Percentiles rank a stretch among this genome's conserved stretches.
Evolutionary conservation across 225 moss, liverwort and hornwort genomes (phyloP).

Genomic region (Straminergon stramineum): DNA sequence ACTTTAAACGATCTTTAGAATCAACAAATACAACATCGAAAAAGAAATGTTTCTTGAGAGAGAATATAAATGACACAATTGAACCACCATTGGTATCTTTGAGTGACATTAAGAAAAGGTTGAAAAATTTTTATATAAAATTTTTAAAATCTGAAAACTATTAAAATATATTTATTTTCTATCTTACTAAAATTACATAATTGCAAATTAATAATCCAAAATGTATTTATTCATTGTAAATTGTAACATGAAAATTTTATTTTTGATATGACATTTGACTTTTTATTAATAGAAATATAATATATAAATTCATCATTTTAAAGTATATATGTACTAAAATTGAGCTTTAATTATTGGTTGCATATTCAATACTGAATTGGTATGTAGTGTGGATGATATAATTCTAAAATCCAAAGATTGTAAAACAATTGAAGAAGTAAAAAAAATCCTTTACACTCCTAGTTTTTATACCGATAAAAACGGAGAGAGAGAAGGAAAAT

Average conservation of each 20-base stretch:
- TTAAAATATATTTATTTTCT: not conserved
- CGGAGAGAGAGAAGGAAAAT: slow-evolving; percentile 25
- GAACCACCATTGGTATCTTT: slow-evolving; percentile 2
- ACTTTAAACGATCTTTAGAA: not conserved
- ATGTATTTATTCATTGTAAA: not conserved
- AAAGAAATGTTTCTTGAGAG: not conserved
- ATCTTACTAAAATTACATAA: no score
- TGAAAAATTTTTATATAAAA: no score
- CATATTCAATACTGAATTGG: not conserved
- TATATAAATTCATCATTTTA: not conserved
- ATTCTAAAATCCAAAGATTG: slow-evolving; percentile 11
- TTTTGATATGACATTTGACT: no score
- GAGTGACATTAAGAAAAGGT: slow-evolving; percentile 31
- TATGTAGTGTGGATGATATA: slow-evolving; percentile 22
- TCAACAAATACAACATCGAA: not conserved
- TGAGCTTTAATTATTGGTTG: not conserved
- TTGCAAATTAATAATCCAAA: no score
- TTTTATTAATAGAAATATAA: not conserved
- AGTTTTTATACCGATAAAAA: slow-evolving; percentile 22
- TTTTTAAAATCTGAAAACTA: accelerated
- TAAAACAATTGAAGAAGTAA: slow-evolving; percentile 25
- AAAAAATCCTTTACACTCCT: not conserved
- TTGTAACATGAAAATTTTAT: not conserved
- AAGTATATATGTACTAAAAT: not conserved
- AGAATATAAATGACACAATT: not conserved